Conservation (phyloP, 192 early-diverging fungal species). For the Diversispora epigaea region DNA sequence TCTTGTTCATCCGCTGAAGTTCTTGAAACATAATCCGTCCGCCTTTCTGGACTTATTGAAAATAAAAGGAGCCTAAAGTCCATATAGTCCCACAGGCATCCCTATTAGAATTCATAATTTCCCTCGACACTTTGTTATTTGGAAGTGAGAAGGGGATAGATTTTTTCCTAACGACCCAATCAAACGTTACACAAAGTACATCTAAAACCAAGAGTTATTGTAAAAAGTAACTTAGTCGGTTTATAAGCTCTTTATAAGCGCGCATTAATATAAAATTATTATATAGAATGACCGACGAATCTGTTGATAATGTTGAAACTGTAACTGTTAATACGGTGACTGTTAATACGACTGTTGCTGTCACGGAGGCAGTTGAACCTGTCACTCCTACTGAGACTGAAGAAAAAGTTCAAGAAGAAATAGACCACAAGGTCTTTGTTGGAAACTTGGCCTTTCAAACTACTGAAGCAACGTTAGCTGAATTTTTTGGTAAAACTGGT, state of each 20-base stretch:
- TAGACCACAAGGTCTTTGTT: slow-evolving; percentile 84
- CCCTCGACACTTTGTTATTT: background rate
- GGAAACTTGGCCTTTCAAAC: slow-evolving; percentile 92
- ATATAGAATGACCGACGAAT: slow-evolving; percentile 1
- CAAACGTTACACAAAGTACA: slow-evolving; percentile 14
- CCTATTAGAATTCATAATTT: background rate
- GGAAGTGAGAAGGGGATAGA: slow-evolving; percentile 14
- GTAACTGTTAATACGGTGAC: background rate
- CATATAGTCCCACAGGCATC: slow-evolving; percentile 32
- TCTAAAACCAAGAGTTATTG: background rate
- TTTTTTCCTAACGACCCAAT: slow-evolving; percentile 28
- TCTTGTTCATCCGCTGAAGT: slow-evolving; percentile 18
- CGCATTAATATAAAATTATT: background rate
- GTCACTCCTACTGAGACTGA: background rate
- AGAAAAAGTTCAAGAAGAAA: slow-evolving; percentile 37
- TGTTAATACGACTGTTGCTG: background rate
- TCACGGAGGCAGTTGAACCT: background rate
- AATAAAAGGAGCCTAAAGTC: slow-evolving; percentile 31
- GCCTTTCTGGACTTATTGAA: slow-evolving; percentile 27
- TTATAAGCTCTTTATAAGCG: background rate
- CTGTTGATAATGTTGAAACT: background rate
- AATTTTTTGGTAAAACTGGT: slow-evolving; percentile 70
- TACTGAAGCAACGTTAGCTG: slow-evolving; percentile 74
- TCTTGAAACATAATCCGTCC: background rate
- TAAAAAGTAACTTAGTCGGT: background rate